phyloP scores from a whole-genome alignment of 495 filamentous ascomycete species.

The Wilcoxina mikolae region DNA sequence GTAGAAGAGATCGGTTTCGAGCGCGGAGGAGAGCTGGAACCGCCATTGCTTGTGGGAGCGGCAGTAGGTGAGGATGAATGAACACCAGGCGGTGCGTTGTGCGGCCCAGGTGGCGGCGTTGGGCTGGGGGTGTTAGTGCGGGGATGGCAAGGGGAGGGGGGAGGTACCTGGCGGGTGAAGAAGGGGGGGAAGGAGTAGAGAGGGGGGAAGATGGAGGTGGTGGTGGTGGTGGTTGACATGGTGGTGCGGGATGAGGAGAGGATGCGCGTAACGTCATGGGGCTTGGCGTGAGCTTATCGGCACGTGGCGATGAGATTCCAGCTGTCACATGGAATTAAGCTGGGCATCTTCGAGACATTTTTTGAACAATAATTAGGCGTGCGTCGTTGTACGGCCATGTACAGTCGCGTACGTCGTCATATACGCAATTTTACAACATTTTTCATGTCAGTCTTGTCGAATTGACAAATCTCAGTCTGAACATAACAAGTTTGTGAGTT shows the following conservation, averaged over 20 bases:
- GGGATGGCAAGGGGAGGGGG: not conserved
- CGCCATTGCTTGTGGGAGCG: slow-evolving; percentile 56
- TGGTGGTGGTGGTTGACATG: not conserved
- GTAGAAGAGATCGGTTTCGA: slow-evolving; percentile 45
- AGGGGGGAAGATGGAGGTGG: slow-evolving; percentile 6
- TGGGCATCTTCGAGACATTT: too few relatives aligned
- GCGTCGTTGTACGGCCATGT: too few relatives aligned
- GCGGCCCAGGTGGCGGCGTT: slow-evolving; percentile 57
- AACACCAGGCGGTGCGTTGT: slow-evolving; percentile 71
- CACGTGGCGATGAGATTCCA: too few relatives aligned
- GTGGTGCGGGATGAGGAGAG: not conserved
- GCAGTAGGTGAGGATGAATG: slow-evolving; percentile 76
- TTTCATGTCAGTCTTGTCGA: too few relatives aligned
- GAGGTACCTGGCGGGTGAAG: slow-evolving; percentile 42
- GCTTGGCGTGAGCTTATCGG: too few relatives aligned
- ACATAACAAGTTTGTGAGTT: too few relatives aligned
- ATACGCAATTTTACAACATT: too few relatives aligned
- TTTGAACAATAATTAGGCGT: too few relatives aligned
- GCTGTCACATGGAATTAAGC: too few relatives aligned
- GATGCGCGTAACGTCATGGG: not conserved
- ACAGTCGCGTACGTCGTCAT: too few relatives aligned
- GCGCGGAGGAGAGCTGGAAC: slow-evolving; percentile 47
- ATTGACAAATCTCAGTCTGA: too few relatives aligned
- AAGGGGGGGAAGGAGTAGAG: slow-evolving; percentile 54
- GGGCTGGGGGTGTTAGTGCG: slow-evolving; percentile 42